Base-by-base conservation (phyloP, 768 basidiomycete species). In the Panellus pusillus region DNA sequence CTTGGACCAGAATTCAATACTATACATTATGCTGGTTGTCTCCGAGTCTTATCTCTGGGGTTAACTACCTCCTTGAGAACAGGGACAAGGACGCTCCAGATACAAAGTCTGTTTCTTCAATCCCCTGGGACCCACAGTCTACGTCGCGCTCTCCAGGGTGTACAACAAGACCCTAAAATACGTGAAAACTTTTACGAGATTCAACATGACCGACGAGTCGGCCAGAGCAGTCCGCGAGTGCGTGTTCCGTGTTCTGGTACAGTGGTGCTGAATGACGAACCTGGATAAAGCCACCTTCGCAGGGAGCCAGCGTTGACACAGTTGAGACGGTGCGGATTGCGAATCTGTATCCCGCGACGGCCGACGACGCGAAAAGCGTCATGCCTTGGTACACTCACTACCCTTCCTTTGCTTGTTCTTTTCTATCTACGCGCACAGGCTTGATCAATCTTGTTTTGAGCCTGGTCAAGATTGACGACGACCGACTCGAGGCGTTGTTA, bases 141-240 rank as follows among this genome's bases (percentile, higher is more conserved):
- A 13, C n/a, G 11, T 39, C 17, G 11, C 12, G 47, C 47, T 45
- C 18, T 55, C 32, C 61, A 95, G 92, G 27, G 92, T 96, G 12
- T 96, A 92, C 70, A 93, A 93, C 70, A 95, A 95, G 69, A 93
- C 93, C 0, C 74, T 91, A 38, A 91, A 93, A 63, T 95, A 95
- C 65, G 93, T 95, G 59, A 89, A 89, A 68, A 90, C 86, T 8
- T 95, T 96, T 66, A 82, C 91, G 12, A 91, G 93, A 72, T 95
- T 94, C 72, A 89, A 84, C 62, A 91, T 86, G 40, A 88, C 86
- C 18, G 91, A 89, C 65, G n/a, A n/a, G n/a, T 87, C 86, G 43
- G 89, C 90, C 6, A 83, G 84, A 61, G 88, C 89, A 38, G 92
- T 93, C 51, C 89, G 93, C 82, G 87, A 88, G 92, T 93, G 62